A percentile compares a stretch with the other conserved stretches of the same genome.
phyloP scores from a whole-genome alignment of 1,139 yeast species.

The Zygosaccharomyces pseudobailii region DNA sequence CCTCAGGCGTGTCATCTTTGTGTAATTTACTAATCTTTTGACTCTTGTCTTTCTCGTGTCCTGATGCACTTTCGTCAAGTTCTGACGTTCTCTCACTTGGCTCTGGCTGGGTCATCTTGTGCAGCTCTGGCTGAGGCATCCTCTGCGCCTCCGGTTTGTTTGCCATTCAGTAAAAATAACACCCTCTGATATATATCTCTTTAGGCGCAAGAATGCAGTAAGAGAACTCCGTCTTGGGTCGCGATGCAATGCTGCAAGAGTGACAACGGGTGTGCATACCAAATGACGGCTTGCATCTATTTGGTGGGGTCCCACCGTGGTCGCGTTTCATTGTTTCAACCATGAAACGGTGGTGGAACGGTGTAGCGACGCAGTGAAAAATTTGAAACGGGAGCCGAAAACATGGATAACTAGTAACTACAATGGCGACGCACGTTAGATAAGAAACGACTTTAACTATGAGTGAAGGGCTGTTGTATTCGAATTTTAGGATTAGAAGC shows the following conservation, averaged over 20 bases:
- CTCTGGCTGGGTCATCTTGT: not conserved
- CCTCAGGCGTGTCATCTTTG: not conserved
- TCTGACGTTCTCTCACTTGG: not conserved
- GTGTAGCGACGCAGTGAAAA: constrained; percentile 1
- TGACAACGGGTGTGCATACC: not conserved
- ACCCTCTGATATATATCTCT: not conserved
- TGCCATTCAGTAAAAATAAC: not conserved
- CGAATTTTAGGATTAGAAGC: constrained; percentile 45
- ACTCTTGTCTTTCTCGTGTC: not conserved
- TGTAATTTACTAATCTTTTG: not conserved
- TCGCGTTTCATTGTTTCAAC: constrained; percentile 2
- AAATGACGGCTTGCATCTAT: not conserved
- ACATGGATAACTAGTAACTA: not conserved
- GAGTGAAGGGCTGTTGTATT: constrained; percentile 67
- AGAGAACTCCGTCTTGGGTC: not conserved
- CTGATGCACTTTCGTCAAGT: not conserved
- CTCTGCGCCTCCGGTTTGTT: not conserved
- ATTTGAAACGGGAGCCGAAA: constrained; percentile 1
- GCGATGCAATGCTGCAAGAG: not conserved
- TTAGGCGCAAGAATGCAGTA: not conserved
- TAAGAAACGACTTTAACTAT: constrained; percentile 32
- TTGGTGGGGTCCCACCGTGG: not conserved
- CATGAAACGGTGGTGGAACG: constrained; percentile 5
- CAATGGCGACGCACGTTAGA: not conserved
- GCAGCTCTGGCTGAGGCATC: not conserved